phyloP scores from a whole-genome alignment of 2,329 filamentous ascomycete species.

The Lithohypha guttulata region DNA sequence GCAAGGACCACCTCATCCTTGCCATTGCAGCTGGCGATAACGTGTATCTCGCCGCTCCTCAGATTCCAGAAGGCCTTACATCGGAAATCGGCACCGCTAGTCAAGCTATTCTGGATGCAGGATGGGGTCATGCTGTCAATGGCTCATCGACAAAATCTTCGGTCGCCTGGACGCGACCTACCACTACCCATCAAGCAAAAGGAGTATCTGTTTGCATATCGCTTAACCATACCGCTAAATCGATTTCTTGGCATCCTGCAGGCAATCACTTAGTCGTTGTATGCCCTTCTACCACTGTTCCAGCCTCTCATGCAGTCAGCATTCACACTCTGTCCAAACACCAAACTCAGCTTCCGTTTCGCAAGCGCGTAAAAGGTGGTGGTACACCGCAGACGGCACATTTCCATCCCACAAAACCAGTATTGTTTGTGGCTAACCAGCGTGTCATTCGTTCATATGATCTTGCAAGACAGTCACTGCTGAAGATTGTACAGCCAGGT shows the following conservation, averaged over 20 bases:
- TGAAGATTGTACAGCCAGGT: conserved; percentile 88
- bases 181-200: conserved; percentile 59
- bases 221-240: conserved; percentile 70
- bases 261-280: conserved; percentile 92
- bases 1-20: conserved; percentile 67
- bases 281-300: conserved; percentile 52
- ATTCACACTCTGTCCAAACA: conserved; percentile 95
- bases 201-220: conserved; percentile 70
- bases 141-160: conserved; percentile 48
- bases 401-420: conserved; percentile 85
- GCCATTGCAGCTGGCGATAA: conserved; percentile 76
- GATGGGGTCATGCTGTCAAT: conserved; percentile 84
- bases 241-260: conserved; percentile 83
- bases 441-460: conserved; percentile 90
- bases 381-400: conserved; percentile 76
- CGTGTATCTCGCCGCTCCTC: conserved; percentile 72
- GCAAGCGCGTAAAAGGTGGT: conserved; percentile 55
- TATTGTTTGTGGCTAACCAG: conserved; percentile 94
- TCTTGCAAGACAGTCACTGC: conserved; percentile 75
- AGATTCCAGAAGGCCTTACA: conserved; percentile 39
- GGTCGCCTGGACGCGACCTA: conserved; percentile 75
- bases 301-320: conserved; percentile 56
- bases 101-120: conserved; percentile 66
- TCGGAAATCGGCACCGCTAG: conserved; percentile 65
- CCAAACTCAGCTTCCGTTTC: conserved; percentile 88